Percentiles rank a stretch among this genome's conserved stretches.
phyloP scores from a whole-genome alignment of 805 yeast genomes.

The Hanseniaspora jakobsenii region DNA sequence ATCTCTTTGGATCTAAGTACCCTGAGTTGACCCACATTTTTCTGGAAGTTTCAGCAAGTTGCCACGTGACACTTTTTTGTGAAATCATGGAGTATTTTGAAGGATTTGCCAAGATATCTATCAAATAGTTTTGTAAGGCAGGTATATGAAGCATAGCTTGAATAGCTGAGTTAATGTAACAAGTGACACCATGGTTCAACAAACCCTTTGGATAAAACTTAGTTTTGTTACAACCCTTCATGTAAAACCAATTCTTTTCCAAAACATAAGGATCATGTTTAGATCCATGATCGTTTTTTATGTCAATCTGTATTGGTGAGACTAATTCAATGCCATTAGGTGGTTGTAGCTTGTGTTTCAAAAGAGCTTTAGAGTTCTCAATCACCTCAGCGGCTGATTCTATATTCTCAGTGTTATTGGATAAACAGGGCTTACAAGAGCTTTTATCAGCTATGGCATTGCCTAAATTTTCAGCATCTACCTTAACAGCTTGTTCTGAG shows the following conservation, averaged over 20 bases:
- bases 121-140: constrained; percentile 72
- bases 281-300: constrained; percentile 55
- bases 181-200: constrained; percentile 85
- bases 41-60: constrained; percentile 53
- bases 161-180: constrained; percentile 91
- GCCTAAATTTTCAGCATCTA: too few species aligned
- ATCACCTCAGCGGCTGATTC: too few species aligned
- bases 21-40: constrained; percentile 45
- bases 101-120: constrained; percentile 18
- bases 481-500: too few species aligned
- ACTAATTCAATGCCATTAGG: not conserved
- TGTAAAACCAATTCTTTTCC: constrained; percentile 57
- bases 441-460: too few species aligned
- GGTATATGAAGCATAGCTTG: constrained; percentile 87
- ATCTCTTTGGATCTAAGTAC: constrained; percentile 56
- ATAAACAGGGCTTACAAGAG: too few species aligned
- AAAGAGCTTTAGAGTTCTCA: not conserved
- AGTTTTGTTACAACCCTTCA: constrained; percentile 28
- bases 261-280: constrained; percentile 42
- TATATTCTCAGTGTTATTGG: too few species aligned
- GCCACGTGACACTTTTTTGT: constrained; percentile 49
- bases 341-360: constrained; percentile 3
- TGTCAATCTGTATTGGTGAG: constrained; percentile 20
- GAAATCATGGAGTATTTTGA: constrained; percentile 27
- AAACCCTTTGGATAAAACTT: constrained; percentile 52